Base-by-base conservation (phyloP, 169 alveolate species). In the Cyclospora cayetanensis region DNA sequence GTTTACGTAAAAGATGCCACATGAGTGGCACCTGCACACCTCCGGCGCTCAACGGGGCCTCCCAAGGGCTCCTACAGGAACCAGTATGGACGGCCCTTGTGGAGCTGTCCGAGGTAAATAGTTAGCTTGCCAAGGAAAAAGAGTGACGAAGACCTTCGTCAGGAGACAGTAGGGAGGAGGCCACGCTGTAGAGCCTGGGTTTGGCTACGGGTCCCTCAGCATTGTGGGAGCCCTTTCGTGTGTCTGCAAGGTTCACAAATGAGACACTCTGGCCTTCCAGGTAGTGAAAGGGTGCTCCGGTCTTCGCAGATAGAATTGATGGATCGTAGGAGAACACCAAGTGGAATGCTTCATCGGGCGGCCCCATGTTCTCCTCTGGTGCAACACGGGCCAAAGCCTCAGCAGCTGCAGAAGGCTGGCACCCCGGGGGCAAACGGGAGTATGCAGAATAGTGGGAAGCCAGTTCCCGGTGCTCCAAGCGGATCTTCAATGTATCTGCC, bases 101-200 rank as follows among this genome's bases (percentile, higher is more conserved):
- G n/a, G n/a, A n/a, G n/a, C n/a, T n/a, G n/a, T n/a, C n/a, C n/a
- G n/a, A n/a, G n/a, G n/a, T n/a, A n/a, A n/a, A n/a, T n/a, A n/a
- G n/a, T n/a, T n/a, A n/a, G n/a, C 86, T 25, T 22, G 43, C 86
- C 68, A 76, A 41, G 11, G 86, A 42, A 34, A 76, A 76, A 20
- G 66, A 76, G 68, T 76, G 86, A 39, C 12, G 66, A 3, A 76
- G 68, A 39, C 86, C 86, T 43, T 42, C 22, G 27, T 76, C 86
- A 1, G 86, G 86, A 42, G 66, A 50, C 46, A 43, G 35, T 4
- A 43, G 86, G 29, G 86, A 76, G 20, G 86, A 76, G 25, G 86
- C 86, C 43, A 76, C 86, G 86, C 86, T 76, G 86, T 76, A 76
- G 42, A 76, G 86, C 2, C 86, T n/a, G 37, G 86, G 86, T 27